Evolutionary conservation across 306 rosid genomes (phyloP).

Genomic region (Inga leiocalycina): DNA sequence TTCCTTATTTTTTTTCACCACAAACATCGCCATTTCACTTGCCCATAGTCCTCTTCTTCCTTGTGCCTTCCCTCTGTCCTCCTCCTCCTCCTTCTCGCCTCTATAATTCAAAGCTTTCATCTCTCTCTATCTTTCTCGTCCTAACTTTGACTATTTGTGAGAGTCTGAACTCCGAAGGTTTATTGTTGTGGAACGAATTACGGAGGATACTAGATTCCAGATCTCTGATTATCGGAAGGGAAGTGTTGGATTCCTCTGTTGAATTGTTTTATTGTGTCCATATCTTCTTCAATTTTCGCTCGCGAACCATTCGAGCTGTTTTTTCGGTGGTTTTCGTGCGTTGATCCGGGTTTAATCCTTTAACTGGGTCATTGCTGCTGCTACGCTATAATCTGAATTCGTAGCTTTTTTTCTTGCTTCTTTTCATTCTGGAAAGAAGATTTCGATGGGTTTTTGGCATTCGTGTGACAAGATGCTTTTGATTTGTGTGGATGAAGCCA

Average conservation of each 20-base stretch:
- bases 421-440: background rate
- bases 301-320: background rate
- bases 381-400: background rate
- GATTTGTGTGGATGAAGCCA: background rate
- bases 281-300: background rate
- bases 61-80: background rate
- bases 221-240: background rate
- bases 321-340: background rate
- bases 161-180: background rate
- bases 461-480: background rate
- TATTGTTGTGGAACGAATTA: background rate
- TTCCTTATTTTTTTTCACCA: conserved; percentile 18
- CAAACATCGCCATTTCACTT: background rate
- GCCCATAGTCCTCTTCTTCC: conserved; percentile 29
- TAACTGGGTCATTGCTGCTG: background rate
- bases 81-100: background rate
- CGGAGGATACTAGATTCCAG: background rate
- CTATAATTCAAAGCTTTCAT: conserved; percentile 6
- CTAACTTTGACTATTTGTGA: background rate
- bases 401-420: background rate
- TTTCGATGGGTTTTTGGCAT: background rate
- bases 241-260: background rate
- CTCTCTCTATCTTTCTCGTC: background rate
- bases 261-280: background rate
- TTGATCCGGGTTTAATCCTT: background rate